Percentiles rank a stretch among this genome's conserved stretches.
These are phyloP conservation scores for Jimgerdemannia flammicorona DNA, from an alignment of 192 early-diverging fungal genomes.

Conservation along the genomic window DNA sequence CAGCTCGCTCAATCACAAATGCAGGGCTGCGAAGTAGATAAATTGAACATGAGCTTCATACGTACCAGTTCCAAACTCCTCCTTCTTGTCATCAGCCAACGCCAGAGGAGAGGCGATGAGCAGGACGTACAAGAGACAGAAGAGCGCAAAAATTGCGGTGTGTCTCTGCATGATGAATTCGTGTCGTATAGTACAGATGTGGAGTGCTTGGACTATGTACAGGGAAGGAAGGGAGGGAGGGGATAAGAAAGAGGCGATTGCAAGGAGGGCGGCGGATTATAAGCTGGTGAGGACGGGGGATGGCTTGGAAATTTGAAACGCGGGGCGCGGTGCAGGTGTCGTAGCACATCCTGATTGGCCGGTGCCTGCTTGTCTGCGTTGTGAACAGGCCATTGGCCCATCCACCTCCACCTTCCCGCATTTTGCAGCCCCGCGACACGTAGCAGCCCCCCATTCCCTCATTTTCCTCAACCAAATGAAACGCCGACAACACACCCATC, in stretches of 20 bases:
- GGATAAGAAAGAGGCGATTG: background rate
- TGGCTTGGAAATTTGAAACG: background rate
- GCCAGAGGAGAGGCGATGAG: background rate
- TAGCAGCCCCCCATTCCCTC: no score
- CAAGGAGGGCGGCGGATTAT: background rate
- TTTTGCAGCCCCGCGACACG: no score
- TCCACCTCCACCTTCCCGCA: background rate
- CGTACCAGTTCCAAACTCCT: background rate
- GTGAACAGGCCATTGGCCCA: background rate
- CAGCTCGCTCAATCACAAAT: no score
- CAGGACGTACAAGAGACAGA: background rate
- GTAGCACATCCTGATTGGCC: background rate
- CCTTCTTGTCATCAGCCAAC: background rate
- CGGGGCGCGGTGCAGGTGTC: background rate
- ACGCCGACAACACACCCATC: no score
- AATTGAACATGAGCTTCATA: background rate
- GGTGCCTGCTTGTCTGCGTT: background rate
- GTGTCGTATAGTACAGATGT: background rate
- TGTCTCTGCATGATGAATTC: background rate
- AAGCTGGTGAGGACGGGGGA: background rate
- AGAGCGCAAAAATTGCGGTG: background rate
- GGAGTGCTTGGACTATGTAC: background rate
- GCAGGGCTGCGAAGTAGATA: no score
- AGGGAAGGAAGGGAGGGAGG: background rate
- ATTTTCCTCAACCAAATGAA: no score